phyloP scores from a whole-genome alignment of 2,329 filamentous ascomycete species.

The Trichophyton schoenleinii region DNA sequence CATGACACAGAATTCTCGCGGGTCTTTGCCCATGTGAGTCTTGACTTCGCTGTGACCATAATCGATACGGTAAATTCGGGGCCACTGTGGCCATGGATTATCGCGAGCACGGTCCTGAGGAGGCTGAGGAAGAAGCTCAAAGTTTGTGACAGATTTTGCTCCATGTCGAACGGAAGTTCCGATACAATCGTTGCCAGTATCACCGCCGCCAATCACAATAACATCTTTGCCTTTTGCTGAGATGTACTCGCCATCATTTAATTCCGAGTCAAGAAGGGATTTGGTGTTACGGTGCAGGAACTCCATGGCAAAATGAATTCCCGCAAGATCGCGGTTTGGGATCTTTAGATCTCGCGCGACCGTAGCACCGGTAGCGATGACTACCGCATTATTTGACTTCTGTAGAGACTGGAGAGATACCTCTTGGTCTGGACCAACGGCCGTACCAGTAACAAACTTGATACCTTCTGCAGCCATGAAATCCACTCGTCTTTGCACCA shows the following conservation, averaged over 20 bases:
- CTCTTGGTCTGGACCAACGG: constrained; percentile 63
- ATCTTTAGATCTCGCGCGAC: constrained; percentile 88
- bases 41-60: constrained; percentile 94
- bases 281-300: constrained; percentile 97
- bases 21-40: constrained; percentile 90
- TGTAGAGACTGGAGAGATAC: constrained; percentile 59
- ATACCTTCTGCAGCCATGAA: constrained; percentile 88
- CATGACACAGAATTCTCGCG: constrained; percentile 96
- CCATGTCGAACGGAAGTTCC: constrained; percentile 92
- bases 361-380: constrained; percentile 85
- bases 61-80: constrained; percentile 94
- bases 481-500: constrained; percentile 88
- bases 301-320: constrained; percentile 94
- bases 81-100: constrained; percentile 98
- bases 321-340: constrained; percentile 72
- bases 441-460: constrained; percentile 63
- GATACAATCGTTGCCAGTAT: constrained; percentile 96
- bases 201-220: constrained; percentile 91
- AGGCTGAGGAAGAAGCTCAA: constrained; percentile 87
- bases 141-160: constrained; percentile 91
- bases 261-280: constrained; percentile 82
- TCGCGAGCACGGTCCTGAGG: constrained; percentile 79
- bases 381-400: constrained; percentile 63
- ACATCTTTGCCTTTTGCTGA: constrained; percentile 93
- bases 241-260: constrained; percentile 74